Base-by-base conservation (phyloP, 2,329 filamentous ascomycete species). In the Colletotrichum chlorophyti region DNA sequence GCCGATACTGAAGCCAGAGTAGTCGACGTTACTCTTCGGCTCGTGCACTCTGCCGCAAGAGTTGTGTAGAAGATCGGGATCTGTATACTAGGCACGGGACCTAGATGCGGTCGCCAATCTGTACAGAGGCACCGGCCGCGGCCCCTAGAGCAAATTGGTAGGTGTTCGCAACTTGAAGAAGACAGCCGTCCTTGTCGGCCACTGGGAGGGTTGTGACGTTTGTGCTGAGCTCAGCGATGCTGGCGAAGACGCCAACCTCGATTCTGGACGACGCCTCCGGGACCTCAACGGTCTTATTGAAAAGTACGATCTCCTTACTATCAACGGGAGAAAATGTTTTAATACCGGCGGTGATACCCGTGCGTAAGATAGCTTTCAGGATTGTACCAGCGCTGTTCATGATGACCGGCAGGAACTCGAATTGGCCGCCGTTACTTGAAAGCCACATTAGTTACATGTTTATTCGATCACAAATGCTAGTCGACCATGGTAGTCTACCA, bases 351-450 rank as follows among this genome's bases (percentile, higher is more conserved):
- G 78, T 74, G 1, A 80, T 65, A 9, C 76, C 77, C 2, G 85
- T 61, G 5, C 79, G 78, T 0, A 86, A 71, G 0, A 77, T 67
- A 0, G 79, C 83, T 0, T 72, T 76, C 9, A 86, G 68, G 0
- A 77, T 64, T 0, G 74, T 74, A 10, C 65, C 63, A 4, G 74
- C 75, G 29, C 72, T 76, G 51, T 76, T 66, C 21, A 86, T 68
- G 0, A 72, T 79, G 2, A 86, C 79, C 0, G 83, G 83, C 1
- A 86, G 74, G 59, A 86, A 85, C 58, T 86, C 83, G 58, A 85
- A 85, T 12, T 75, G 67, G 0, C 79, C 83, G 6, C 81, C 81
- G 4, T 80, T 77, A 40, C 81, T 84, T 53, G 1, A 9, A 23
- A 19, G 10, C 23, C 15, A 42, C 6, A 9, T 2, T n/a, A 8